Percentiles rank a stretch among this genome's conserved stretches.
Conservation (phyloP, 2,329 filamentous ascomycete genomes). For the Pyrenochaeta sp. region DNA sequence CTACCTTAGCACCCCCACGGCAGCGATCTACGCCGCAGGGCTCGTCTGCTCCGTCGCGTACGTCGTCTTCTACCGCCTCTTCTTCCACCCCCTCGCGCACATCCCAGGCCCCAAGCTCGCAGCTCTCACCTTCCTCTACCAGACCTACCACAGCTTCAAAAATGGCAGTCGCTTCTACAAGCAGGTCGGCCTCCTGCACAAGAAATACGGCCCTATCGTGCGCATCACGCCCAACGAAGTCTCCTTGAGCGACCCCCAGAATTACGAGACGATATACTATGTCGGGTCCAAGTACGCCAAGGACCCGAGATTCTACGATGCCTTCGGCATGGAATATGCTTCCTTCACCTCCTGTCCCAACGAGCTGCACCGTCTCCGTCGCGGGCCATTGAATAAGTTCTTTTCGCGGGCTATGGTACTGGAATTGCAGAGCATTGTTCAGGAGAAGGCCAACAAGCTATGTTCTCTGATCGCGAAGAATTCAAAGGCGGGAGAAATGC, state of each 20-base stretch:
- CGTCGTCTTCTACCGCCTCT: slow-evolving; percentile 8
- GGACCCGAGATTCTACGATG: slow-evolving; percentile 1
- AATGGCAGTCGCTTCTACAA: slow-evolving; percentile 22
- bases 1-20: slow-evolving; percentile 4
- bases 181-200: slow-evolving; percentile 3
- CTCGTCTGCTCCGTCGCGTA: not conserved
- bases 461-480: too few relatives aligned
- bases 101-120: slow-evolving; percentile 22
- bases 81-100: slow-evolving; percentile 11
- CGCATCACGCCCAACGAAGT: slow-evolving; percentile 12
- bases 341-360: slow-evolving; percentile 3
- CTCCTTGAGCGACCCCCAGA: too few relatives aligned
- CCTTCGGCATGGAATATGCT: slow-evolving; percentile 3
- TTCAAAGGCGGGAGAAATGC: too few relatives aligned
- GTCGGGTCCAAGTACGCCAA: too few relatives aligned
- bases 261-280: too few relatives aligned
- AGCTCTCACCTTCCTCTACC: slow-evolving; percentile 18
- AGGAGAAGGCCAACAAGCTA: too few relatives aligned
- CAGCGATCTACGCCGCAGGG: not conserved
- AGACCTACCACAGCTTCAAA: too few relatives aligned
- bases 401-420: slow-evolving; percentile 7
- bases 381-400: slow-evolving; percentile 29
- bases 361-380: slow-evolving; percentile 6
- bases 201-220: slow-evolving; percentile 7
- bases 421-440: too few relatives aligned